phyloP scores from a whole-genome alignment of 2,329 filamentous ascomycete genomes.

The Fusarium incarnatum region DNA sequence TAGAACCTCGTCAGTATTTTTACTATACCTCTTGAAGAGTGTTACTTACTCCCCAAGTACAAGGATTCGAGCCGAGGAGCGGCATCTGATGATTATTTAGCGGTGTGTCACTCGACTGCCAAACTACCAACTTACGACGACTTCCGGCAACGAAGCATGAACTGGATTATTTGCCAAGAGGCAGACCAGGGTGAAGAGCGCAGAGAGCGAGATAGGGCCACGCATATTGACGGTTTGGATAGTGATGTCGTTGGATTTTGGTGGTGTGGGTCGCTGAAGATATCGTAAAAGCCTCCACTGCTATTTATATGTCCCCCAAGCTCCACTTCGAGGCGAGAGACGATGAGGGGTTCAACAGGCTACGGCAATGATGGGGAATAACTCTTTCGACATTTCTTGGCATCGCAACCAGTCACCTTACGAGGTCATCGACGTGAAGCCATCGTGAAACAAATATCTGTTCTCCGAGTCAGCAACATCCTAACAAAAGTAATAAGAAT shows the following conservation, averaged over 20 bases:
- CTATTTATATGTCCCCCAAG: background rate
- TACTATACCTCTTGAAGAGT: rapidly evolving
- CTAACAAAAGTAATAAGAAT: background rate
- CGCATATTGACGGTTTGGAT: background rate
- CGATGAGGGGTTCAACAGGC: background rate
- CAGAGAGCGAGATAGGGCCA: background rate
- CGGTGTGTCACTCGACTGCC: background rate
- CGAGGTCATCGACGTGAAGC: background rate
- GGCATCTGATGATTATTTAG: background rate
- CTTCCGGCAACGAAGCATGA: background rate
- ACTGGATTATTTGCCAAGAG: background rate
- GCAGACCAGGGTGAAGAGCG: background rate
- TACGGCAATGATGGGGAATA: background rate
- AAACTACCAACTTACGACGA: background rate
- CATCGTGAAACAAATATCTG: background rate
- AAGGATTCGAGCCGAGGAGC: slow-evolving; percentile 1
- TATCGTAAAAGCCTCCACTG: background rate
- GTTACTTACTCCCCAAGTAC: slow-evolving; percentile 6
- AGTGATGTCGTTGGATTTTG: background rate
- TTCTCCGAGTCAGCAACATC: background rate
- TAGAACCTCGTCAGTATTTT: background rate
- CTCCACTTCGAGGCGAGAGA: background rate
- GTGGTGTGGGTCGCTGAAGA: background rate
- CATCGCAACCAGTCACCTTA: background rate
- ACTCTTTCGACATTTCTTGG: background rate